Evolutionary conservation across 345 rosid genomes (phyloP).

Genomic region (Cardamine resedifolia): DNA sequence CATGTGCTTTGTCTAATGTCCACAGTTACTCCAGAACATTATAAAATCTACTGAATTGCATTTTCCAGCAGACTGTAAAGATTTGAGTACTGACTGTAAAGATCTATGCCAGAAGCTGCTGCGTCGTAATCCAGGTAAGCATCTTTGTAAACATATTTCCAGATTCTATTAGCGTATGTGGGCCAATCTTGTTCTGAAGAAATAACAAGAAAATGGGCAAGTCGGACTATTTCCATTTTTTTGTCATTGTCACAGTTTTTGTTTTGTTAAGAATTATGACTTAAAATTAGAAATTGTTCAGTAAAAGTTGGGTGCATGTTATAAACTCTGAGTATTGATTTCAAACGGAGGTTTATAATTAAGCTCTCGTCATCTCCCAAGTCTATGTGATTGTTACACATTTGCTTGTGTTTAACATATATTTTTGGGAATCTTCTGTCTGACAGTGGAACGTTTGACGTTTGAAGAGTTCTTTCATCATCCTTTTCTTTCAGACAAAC

Average conservation of each 20-base stretch:
- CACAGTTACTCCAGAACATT: conserved; percentile 93
- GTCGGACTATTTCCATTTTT: background rate
- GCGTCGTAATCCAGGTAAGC: conserved; percentile 88
- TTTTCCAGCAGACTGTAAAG: conserved; percentile 61
- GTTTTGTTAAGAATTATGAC: background rate
- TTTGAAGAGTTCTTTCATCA: conserved; percentile 96
- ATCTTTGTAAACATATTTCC: background rate
- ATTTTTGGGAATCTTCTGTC: background rate
- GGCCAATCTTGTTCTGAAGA: background rate
- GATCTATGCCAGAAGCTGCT: conserved; percentile 88
- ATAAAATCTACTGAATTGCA: conserved; percentile 74
- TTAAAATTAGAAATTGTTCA: background rate
- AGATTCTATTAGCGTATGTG: conserved; percentile 2
- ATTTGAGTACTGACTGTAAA: conserved; percentile 71
- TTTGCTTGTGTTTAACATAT: conserved; percentile 13
- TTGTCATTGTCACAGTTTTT: background rate
- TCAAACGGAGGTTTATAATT: background rate
- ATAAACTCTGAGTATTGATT: background rate
- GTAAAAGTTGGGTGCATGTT: background rate
- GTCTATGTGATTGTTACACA: background rate
- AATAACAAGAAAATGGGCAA: background rate
- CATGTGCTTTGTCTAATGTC: conserved; percentile 29
- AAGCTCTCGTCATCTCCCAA: background rate
- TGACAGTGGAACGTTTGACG: conserved; percentile 87
- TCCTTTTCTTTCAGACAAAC: conserved; percentile 63